Conservation (phyloP, 1,284 basidiomycete genomes). For the Pascua sp. region DNA sequence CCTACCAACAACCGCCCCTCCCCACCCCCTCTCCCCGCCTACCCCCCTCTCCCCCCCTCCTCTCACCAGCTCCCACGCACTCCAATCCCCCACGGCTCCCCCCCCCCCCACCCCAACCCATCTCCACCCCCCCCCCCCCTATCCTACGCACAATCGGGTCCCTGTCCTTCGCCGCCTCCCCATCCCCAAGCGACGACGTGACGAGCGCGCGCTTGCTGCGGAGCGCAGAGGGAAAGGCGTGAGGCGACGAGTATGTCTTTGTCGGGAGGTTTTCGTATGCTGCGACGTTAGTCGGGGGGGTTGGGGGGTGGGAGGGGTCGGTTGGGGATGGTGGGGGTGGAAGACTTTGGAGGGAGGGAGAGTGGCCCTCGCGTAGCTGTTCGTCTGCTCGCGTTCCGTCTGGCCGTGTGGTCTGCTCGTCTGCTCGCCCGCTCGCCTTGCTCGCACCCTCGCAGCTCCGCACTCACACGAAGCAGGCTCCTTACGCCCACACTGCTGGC, state of each 20-base stretch:
- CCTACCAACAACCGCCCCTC: too few relatives aligned
- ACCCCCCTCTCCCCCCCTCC: neutral
- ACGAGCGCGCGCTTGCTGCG: conserved; percentile 82
- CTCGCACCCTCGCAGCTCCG: neutral
- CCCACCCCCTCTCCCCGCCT: neutral
- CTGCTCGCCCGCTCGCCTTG: neutral
- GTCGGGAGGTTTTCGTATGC: conserved; percentile 92
- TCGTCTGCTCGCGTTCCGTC: too few relatives aligned
- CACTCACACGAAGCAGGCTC: conserved; percentile 82
- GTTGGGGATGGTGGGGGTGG: neutral
- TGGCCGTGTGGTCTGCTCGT: too few relatives aligned
- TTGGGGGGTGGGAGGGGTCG: neutral
- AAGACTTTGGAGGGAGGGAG: neutral
- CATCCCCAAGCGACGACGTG: conserved; percentile 75
- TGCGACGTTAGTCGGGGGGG: conserved; percentile 40
- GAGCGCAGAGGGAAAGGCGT: conserved; percentile 88
- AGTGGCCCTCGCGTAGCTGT: too few relatives aligned
- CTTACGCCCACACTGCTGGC: conserved; percentile 80
- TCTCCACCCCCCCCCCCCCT: neutral
- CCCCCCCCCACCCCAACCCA: neutral
- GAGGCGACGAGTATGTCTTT: conserved; percentile 82
- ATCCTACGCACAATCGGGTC: conserved; percentile 55
- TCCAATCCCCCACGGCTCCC: neutral
- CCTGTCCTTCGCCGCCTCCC: conserved; percentile 66
- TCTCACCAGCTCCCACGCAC: neutral